Percentiles rank a stretch among this genome's conserved stretches.
Conservation (phyloP, 2,329 filamentous ascomycete genomes). For the Hymenoscyphus fraxineus region DNA sequence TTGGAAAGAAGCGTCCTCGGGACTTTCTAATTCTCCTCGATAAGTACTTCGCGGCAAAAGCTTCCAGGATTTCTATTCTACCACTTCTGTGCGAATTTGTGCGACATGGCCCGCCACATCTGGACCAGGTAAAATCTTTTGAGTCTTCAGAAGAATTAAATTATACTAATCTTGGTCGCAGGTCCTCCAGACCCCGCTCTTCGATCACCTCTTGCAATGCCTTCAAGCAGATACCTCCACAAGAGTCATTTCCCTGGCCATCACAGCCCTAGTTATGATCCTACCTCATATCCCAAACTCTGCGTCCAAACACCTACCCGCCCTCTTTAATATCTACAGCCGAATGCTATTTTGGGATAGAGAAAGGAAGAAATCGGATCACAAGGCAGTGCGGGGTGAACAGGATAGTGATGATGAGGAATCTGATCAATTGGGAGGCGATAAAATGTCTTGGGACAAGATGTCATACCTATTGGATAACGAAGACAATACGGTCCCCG, state of each 20-base stretch:
- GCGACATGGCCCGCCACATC: slow-evolving; percentile 71
- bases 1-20: slow-evolving; percentile 66
- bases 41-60: slow-evolving; percentile 59
- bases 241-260: slow-evolving; percentile 68
- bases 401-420: slow-evolving; percentile 29
- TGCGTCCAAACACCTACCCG: slow-evolving; percentile 63
- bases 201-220: slow-evolving; percentile 68
- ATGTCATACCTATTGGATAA: slow-evolving; percentile 57
- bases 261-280: slow-evolving; percentile 76
- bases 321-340: slow-evolving; percentile 78
- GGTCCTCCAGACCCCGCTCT: slow-evolving; percentile 65
- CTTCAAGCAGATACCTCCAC: slow-evolving; percentile 76
- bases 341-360: slow-evolving; percentile 74
- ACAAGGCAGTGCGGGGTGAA: slow-evolving; percentile 12
- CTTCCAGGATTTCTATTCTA: slow-evolving; percentile 60
- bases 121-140: slow-evolving; percentile 50
- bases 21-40: slow-evolving; percentile 65
- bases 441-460: slow-evolving; percentile 58
- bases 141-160: neutral
- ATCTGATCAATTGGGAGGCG: slow-evolving; percentile 30
- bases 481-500: slow-evolving; percentile 59
- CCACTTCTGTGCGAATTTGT: slow-evolving; percentile 70
- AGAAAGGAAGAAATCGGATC: slow-evolving; percentile 25
- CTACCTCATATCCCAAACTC: slow-evolving; percentile 75
- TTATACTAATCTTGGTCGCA: neutral